A percentile compares a stretch with the other conserved stretches of the same genome.
phyloP scores from a whole-genome alignment of 345 rosid genomes.

The Linum lewisii region DNA sequence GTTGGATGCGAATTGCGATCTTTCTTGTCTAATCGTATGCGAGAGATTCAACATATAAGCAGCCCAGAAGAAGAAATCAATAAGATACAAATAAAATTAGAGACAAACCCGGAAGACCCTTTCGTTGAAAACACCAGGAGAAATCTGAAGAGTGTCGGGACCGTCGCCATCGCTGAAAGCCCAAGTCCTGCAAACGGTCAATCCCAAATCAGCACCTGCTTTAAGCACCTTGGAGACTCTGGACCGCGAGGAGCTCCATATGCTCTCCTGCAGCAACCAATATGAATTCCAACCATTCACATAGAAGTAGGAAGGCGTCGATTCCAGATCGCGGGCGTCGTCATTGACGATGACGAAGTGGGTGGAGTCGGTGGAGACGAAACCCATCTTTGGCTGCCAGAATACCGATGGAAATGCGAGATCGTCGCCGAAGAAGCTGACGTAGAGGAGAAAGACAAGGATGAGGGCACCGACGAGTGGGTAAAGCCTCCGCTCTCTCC shows the following conservation, averaged over 20 bases:
- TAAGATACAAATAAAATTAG: not conserved
- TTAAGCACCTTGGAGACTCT: constrained; percentile 27
- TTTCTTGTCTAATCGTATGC: too few relatives aligned
- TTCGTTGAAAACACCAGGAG: constrained; percentile 40
- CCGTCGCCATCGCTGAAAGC: constrained; percentile 38
- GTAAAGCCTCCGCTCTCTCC: constrained; percentile 26
- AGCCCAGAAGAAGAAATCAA: not conserved
- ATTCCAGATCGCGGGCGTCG: not conserved
- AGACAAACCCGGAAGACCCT: constrained; percentile 28
- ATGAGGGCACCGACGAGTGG: constrained; percentile 23
- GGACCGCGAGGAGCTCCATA: constrained; percentile 18
- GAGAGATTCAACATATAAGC: not conserved
- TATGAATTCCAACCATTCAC: constrained; percentile 36
- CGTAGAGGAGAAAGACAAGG: constrained; percentile 23
- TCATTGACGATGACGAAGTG: constrained; percentile 23
- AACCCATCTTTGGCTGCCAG: constrained; percentile 32
- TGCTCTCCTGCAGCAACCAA: constrained; percentile 31
- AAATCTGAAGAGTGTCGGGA: constrained; percentile 28
- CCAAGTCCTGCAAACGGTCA: constrained; percentile 49
- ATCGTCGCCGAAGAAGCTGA: constrained; percentile 14
- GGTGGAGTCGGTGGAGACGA: constrained; percentile 28
- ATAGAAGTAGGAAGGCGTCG: constrained; percentile 12
- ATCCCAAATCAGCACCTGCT: constrained; percentile 28
- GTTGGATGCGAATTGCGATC: not conserved
- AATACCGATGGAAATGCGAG: constrained; percentile 11